phyloP scores from a whole-genome alignment of 73 alveolate genomes.

The Tetrahymena elliotti region DNA sequence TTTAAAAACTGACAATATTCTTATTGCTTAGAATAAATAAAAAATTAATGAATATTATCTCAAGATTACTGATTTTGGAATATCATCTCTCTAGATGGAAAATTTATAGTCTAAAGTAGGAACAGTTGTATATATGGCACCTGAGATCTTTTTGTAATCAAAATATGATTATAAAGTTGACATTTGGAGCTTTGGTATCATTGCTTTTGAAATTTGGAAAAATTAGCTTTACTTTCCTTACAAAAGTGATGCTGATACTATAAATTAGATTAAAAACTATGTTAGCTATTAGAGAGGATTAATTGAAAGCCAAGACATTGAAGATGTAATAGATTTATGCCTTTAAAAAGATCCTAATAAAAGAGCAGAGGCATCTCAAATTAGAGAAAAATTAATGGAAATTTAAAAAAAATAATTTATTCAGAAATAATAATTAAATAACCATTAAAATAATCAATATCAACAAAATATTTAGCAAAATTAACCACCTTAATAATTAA shows the following conservation, averaged over 20 bases:
- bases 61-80: conserved; percentile 6
- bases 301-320: background rate
- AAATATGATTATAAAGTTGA: conserved; percentile 1
- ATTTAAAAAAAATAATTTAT: too few species aligned
- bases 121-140: conserved; percentile 13
- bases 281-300: background rate
- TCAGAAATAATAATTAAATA: too few species aligned
- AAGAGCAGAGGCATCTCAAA: background rate
- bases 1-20: background rate
- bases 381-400: background rate
- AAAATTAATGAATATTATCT: background rate
- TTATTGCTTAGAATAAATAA: background rate
- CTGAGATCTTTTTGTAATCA: background rate
- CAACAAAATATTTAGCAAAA: too few species aligned
- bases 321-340: background rate
- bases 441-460: too few species aligned
- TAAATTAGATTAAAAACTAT: background rate
- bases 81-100: background rate
- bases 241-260: background rate
- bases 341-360: background rate
- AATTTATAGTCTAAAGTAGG: background rate
- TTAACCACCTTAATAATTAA: too few species aligned
- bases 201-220: background rate
- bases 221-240: background rate
- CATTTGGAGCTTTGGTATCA: conserved; percentile 3